phyloP scores from a whole-genome alignment of 345 rosid genomes.

The Barbarea vulgaris region DNA sequence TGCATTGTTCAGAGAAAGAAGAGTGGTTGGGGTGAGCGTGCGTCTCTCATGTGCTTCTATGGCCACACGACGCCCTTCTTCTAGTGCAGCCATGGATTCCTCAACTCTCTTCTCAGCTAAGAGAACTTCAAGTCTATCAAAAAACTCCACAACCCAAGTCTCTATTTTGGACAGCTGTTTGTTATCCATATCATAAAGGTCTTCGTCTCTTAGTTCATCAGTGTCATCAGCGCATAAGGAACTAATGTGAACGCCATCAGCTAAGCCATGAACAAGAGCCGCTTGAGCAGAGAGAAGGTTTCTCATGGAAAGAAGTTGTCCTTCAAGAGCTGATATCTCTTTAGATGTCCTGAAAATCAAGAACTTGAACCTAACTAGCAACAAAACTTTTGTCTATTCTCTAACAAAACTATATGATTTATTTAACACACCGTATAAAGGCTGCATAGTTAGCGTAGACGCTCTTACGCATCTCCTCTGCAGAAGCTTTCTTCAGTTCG shows the following conservation, averaged over 20 bases:
- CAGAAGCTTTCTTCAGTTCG: conserved; percentile 88
- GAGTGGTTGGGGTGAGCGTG: conserved; percentile 48
- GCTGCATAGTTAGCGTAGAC: conserved; percentile 93
- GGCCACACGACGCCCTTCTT: conserved; percentile 64
- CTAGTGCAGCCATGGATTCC: conserved; percentile 75
- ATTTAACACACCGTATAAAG: conserved; percentile 65
- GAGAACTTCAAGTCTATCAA: conserved; percentile 76
- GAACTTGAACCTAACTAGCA: not conserved
- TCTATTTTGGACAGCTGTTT: conserved; percentile 57
- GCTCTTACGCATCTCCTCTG: conserved; percentile 96
- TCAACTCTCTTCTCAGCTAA: conserved; percentile 83
- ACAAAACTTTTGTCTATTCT: not conserved
- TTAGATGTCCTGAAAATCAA: conserved; percentile 66
- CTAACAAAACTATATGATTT: not conserved
- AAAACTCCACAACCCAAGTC: conserved; percentile 60
- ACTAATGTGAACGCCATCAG: conserved; percentile 61
- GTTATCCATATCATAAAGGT: conserved; percentile 43
- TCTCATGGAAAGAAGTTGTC: conserved; percentile 85
- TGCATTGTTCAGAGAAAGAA: conserved; percentile 48
- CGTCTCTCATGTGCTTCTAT: conserved; percentile 48
- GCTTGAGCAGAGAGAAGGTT: conserved; percentile 81
- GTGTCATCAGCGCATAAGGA: conserved; percentile 51
- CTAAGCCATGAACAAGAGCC: conserved; percentile 78
- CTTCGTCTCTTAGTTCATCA: conserved; percentile 56
- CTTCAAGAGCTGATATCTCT: conserved; percentile 89